Percentiles rank a stretch among this genome's conserved stretches.
phyloP scores from a whole-genome alignment of 2,329 filamentous ascomycete species.

The Setomelanomma holmii region DNA sequence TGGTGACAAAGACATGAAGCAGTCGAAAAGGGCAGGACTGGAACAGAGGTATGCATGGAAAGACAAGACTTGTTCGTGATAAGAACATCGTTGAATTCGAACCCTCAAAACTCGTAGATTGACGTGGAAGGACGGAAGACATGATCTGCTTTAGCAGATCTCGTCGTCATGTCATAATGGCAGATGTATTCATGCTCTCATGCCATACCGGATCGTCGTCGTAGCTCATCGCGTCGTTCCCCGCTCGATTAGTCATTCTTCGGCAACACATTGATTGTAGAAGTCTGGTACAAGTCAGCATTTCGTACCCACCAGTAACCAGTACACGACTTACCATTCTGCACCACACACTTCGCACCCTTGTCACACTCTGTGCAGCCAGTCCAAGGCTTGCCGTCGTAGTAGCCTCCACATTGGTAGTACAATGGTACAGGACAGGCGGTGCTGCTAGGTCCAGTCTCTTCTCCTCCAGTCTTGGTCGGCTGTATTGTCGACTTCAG shows the following conservation, averaged over 20 bases:
- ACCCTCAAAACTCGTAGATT: not conserved
- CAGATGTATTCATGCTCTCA: too few relatives aligned
- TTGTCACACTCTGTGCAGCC: slow-evolving; percentile 37
- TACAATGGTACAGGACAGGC: slow-evolving; percentile 40
- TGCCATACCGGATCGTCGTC: too few relatives aligned
- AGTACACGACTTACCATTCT: slow-evolving; percentile 33
- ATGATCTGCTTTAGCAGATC: too few relatives aligned
- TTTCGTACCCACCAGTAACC: not conserved
- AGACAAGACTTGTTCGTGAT: not conserved
- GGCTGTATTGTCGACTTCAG: slow-evolving; percentile 10
- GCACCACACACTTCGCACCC: slow-evolving; percentile 32
- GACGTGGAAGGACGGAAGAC: not conserved
- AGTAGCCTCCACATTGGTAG: slow-evolving; percentile 40
- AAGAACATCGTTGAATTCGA: not conserved
- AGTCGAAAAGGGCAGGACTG: not conserved
- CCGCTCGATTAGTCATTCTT: slow-evolving; percentile 7
- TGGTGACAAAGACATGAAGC: slow-evolving; percentile 3
- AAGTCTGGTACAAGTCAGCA: slow-evolving; percentile 26
- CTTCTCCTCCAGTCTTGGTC: slow-evolving; percentile 16
- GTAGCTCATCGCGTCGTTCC: too few relatives aligned
- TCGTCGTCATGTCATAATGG: too few relatives aligned
- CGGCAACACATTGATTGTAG: slow-evolving; percentile 38
- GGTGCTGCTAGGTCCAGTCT: slow-evolving; percentile 36
- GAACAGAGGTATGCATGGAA: not conserved
- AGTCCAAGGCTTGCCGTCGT: slow-evolving; percentile 32